Base-by-base conservation (phyloP, 169 alveolate genomes). In the Condylostoma magnum region DNA sequence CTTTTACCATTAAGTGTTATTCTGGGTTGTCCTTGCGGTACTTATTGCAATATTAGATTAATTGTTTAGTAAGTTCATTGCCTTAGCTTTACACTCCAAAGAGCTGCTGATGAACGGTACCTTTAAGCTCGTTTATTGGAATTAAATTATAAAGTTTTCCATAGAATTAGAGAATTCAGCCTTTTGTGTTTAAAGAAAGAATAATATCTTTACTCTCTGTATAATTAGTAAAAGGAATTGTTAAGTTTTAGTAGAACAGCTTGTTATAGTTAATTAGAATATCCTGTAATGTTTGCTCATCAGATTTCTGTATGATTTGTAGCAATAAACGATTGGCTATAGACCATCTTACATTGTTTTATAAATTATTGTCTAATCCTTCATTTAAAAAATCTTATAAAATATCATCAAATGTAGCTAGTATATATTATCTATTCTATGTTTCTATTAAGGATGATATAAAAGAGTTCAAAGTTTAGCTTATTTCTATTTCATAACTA, bases 1-100 rank as follows among this genome's bases (percentile, higher is more conserved):
- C 18, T 5, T 33, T 57, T 4, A 63, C 4, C 0, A 63, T 3
- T 34, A 43, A 54, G 31, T 18, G 18, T 4, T 33, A 43, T 46
- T 63, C 73, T 22, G 57, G 57, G 38, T 33, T 37, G 2, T 37
- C 54, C 30, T 63, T 63, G 18, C 73, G 3, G 20, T 63, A 63
- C 46, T 54, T 54, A 31, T 54, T 22, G 56, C 86, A 79, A 2
- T 41, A 33, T 28, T 20, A 22, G 6, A 79, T 79, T 10, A 79
- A 36, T 22, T 36, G 54, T 51, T 79, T 79, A 10, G 86, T 73
- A 4, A 79, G 27, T 51, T 79, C 86, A 56, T 79, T 79, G 12
- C 86, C 86, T 67, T 28, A 63, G 1, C 77, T 33, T 1, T n/a
- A n/a, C 5, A 47, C 72, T 25, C 86, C 86, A 57, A 51, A 79